These are phyloP conservation scores for Kwoniella shandongensis DNA, from an alignment of 768 basidiomycete species.

Conservation along the genomic window DNA sequence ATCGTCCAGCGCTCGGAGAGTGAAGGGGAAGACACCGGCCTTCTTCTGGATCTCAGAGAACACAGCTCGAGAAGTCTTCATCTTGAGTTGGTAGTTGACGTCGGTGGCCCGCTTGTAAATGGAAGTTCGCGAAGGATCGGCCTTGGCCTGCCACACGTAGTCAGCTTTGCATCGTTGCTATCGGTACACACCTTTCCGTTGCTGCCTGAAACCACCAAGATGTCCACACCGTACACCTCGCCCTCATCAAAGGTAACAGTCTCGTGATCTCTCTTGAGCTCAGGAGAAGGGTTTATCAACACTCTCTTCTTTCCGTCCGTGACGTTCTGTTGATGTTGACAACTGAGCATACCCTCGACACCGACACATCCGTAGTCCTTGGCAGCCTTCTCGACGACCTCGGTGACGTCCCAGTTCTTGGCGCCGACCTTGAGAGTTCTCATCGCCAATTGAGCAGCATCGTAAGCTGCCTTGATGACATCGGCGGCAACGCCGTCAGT, in stretches of 20 bases:
- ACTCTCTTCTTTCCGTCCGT: conserved; percentile 96
- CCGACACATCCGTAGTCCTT: conserved; percentile 73
- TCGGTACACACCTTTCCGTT: conserved; percentile 65
- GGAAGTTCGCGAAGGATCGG: conserved; percentile 85
- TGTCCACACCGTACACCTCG: conserved; percentile 93
- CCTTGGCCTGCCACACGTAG: conserved; percentile 65
- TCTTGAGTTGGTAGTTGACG: conserved; percentile 88
- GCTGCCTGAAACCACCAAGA: conserved; percentile 70
- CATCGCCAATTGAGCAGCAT: conserved; percentile 88
- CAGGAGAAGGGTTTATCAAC: conserved; percentile 82
- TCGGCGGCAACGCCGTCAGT: conserved; percentile 82
- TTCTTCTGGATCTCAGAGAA: conserved; percentile 98
- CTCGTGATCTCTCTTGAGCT: conserved; percentile 82
- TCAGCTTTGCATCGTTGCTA: background rate
- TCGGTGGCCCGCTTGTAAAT: conserved; percentile 80
- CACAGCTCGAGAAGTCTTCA: conserved; percentile 94
- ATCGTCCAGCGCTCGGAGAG: conserved; percentile 87
- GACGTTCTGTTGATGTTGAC: conserved; percentile 88
- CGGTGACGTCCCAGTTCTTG: conserved; percentile 94
- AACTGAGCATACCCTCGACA: conserved; percentile 96
- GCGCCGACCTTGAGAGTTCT: conserved; percentile 85
- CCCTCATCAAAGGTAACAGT: conserved; percentile 81
- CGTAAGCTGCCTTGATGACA: conserved; percentile 88
- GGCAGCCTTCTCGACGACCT: conserved; percentile 72
- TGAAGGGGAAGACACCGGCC: conserved; percentile 96